Conservation (phyloP, 2,329 filamentous ascomycete genomes). For the Zasmidium citrigriseum region DNA sequence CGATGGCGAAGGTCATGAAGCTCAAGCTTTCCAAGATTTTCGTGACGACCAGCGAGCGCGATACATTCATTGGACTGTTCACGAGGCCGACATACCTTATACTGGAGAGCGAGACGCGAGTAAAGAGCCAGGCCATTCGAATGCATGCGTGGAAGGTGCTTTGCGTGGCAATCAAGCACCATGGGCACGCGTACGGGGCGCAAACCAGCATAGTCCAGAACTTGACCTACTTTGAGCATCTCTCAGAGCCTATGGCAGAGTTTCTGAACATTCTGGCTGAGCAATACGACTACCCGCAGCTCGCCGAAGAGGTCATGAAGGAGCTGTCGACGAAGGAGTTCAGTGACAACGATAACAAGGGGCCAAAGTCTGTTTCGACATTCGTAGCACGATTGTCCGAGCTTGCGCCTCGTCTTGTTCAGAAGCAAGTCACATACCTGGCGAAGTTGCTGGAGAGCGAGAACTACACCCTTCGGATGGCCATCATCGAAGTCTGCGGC, state of each 20-base stretch:
- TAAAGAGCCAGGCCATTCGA: slow-evolving; percentile 83
- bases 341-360: slow-evolving; percentile 91
- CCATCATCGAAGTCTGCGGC: slow-evolving; percentile 94
- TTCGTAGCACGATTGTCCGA: slow-evolving; percentile 95
- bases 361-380: slow-evolving; percentile 91
- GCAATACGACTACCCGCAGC: slow-evolving; percentile 95
- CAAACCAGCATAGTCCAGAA: slow-evolving; percentile 98
- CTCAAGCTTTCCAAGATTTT: slow-evolving; percentile 92
- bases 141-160: slow-evolving; percentile 98
- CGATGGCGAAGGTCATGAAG: slow-evolving; percentile 94
- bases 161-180: slow-evolving; percentile 95
- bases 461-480: slow-evolving; percentile 91
- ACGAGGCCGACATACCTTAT: slow-evolving; percentile 92
- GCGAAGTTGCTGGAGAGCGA: slow-evolving; percentile 96
- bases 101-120: slow-evolving; percentile 87
- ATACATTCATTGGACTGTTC: slow-evolving; percentile 90
- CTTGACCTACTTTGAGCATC: slow-evolving; percentile 94
- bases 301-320: slow-evolving; percentile 88
- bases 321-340: slow-evolving; percentile 98
- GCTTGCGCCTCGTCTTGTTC: slow-evolving; percentile 84
- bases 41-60: slow-evolving; percentile 90
- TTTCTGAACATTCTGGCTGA: slow-evolving; percentile 94
- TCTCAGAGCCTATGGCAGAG: slow-evolving; percentile 99
- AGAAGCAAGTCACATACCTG: slow-evolving; percentile 95
- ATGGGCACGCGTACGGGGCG: slow-evolving; percentile 92